A percentile compares a stretch with the other conserved stretches of the same genome.
Conservation (phyloP, 768 basidiomycete genomes). For the Suillus lakei region DNA sequence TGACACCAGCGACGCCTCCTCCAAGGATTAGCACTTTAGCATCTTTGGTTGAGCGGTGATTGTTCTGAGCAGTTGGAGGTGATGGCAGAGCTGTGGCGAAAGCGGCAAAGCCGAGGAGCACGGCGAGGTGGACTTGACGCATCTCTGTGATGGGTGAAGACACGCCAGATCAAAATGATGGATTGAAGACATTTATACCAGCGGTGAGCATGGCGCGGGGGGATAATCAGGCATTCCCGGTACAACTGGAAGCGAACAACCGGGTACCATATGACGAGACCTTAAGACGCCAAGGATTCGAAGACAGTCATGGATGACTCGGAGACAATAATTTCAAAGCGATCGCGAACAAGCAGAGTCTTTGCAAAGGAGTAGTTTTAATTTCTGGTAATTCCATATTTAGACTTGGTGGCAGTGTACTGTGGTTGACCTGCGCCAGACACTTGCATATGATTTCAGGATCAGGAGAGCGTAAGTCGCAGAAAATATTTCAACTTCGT, state of each 20-base stretch:
- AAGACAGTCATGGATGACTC: too few species aligned
- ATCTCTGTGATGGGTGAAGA: background rate
- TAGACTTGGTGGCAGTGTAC: too few species aligned
- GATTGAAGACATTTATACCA: background rate
- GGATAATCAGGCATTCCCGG: background rate
- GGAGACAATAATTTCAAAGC: too few species aligned
- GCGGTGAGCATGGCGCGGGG: background rate
- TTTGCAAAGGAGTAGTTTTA: too few species aligned
- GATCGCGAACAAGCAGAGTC: too few species aligned
- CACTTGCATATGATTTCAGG: too few species aligned
- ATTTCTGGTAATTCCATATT: background rate
- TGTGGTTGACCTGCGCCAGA: too few species aligned
- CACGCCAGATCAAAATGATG: background rate
- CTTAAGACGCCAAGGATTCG: too few species aligned
- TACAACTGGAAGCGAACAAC: background rate
- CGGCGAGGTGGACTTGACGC: background rate
- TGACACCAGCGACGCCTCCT: conserved; percentile 67
- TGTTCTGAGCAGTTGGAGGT: background rate
- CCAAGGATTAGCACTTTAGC: conserved; percentile 62
- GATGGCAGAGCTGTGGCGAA: background rate
- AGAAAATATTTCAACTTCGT: too few species aligned
- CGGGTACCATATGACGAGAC: background rate
- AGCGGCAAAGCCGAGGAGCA: conserved; percentile 1
- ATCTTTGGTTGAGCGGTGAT: conserved; percentile 14
- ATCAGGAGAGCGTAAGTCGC: too few species aligned